Conservation (phyloP, 2,329 filamentous ascomycete species). For the Verticillium zaregamsianum region DNA sequence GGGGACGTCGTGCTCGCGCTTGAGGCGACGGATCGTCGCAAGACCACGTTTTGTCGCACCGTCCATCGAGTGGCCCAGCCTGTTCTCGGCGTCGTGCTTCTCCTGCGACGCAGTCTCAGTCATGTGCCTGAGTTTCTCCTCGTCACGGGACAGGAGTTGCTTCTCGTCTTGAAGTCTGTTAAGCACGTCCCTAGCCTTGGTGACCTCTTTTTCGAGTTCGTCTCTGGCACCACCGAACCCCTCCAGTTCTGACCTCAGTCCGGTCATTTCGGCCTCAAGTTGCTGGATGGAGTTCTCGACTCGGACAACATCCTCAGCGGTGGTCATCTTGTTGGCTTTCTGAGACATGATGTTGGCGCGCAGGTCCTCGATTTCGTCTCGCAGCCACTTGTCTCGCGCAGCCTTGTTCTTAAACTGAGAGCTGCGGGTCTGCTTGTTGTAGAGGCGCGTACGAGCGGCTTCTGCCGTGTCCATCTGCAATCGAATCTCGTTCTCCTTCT, state of each 20-base stretch:
- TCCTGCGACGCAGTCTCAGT: slow-evolving; percentile 73
- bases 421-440: slow-evolving; percentile 87
- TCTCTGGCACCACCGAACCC: slow-evolving; percentile 74
- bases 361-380: slow-evolving; percentile 70
- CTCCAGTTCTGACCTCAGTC: slow-evolving; percentile 68
- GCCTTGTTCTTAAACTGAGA: slow-evolving; percentile 83
- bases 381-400: slow-evolving; percentile 81
- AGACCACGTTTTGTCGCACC: slow-evolving; percentile 81
- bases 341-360: slow-evolving; percentile 72
- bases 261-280: slow-evolving; percentile 68
- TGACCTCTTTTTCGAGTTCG: slow-evolving; percentile 67
- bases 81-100: slow-evolving; percentile 70
- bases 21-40: slow-evolving; percentile 79
- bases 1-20: slow-evolving; percentile 71
- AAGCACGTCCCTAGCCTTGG: slow-evolving; percentile 71
- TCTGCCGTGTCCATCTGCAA: slow-evolving; percentile 73
- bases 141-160: slow-evolving; percentile 82
- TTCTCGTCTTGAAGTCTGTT: slow-evolving; percentile 82
- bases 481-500: slow-evolving; percentile 67
- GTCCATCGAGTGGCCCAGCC: slow-evolving; percentile 82
- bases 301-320: slow-evolving; percentile 73
- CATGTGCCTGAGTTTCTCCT: slow-evolving; percentile 78
- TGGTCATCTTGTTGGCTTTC: slow-evolving; percentile 80
- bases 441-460: slow-evolving; percentile 70
- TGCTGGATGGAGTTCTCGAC: slow-evolving; percentile 67